phyloP scores from a whole-genome alignment of 1,284 basidiomycete genomes.

The Malassezia obtusa region DNA sequence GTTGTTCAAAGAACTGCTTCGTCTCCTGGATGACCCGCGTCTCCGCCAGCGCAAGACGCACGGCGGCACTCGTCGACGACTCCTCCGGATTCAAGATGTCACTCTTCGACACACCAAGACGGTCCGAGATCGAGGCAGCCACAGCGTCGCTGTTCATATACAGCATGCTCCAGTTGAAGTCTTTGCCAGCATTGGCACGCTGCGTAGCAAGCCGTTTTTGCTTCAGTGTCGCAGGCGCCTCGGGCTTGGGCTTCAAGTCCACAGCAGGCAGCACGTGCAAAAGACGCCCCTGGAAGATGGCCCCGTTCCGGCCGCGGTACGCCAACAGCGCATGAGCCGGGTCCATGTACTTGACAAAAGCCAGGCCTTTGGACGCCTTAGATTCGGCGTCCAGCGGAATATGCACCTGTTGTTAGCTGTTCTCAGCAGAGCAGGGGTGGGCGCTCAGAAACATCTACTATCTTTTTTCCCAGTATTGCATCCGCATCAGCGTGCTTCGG shows the following conservation, averaged over 20 bases:
- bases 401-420: conserved; percentile 58
- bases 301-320: conserved; percentile 68
- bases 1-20: conserved; percentile 62
- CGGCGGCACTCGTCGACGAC: conserved; percentile 53
- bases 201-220: conserved; percentile 57
- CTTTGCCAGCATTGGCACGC: conserved; percentile 65
- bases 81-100: conserved; percentile 62
- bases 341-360: conserved; percentile 66
- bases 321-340: conserved; percentile 64
- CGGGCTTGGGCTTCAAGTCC: conserved; percentile 51
- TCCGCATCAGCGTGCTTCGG: conserved; percentile 34
- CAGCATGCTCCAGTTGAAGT: conserved; percentile 90
- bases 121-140: conserved; percentile 67
- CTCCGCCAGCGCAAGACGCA: conserved; percentile 89
- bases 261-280: conserved; percentile 79
- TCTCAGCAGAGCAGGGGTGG: conserved; percentile 10
- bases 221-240: conserved; percentile 50
- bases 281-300: conserved; percentile 80
- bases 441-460: conserved; percentile 34
- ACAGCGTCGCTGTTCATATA: conserved; percentile 97
- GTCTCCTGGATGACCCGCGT: conserved; percentile 93
- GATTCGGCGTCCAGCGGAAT: conserved; percentile 64
- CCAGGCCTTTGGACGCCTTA: conserved; percentile 61
- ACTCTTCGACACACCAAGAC: conserved; percentile 71
- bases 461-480: conserved; percentile 42